Conservation (phyloP, 352 stramenopile genomes). For the Phytopythium aichiense region DNA sequence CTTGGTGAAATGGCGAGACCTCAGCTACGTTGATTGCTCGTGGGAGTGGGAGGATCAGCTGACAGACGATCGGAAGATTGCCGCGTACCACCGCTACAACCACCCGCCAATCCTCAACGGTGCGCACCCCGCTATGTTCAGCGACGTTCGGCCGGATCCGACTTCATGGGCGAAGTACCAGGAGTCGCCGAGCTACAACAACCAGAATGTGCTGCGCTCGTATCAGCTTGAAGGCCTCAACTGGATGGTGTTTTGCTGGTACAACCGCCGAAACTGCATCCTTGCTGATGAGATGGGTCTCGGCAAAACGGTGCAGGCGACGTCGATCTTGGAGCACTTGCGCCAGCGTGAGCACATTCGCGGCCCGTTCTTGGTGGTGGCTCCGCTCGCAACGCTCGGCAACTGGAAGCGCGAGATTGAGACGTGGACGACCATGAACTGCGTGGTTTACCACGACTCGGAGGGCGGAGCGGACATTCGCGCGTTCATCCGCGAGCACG, state of each 20-base stretch:
- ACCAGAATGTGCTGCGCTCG: constrained; percentile 93
- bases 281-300: constrained; percentile 88
- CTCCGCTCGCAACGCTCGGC: constrained; percentile 95
- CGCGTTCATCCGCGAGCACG: constrained; percentile 92
- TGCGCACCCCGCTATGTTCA: constrained; percentile 75
- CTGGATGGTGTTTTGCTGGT: constrained; percentile 98
- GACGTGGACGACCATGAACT: constrained; percentile 99
- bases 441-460: constrained; percentile 98
- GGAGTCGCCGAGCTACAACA: constrained; percentile 88
- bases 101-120: constrained; percentile 82
- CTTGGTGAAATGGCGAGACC: constrained; percentile 89
- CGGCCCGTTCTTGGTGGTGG: constrained; percentile 98
- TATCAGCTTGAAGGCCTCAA: constrained; percentile 99
- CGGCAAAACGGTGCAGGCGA: constrained; percentile 90
- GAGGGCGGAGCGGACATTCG: constrained; percentile 89
- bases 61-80: constrained; percentile 88
- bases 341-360: constrained; percentile 88
- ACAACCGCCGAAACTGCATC: constrained; percentile 95
- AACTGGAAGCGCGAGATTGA: constrained; percentile 99
- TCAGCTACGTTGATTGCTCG: constrained; percentile 87
- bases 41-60: constrained; percentile 90
- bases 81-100: constrained; percentile 82
- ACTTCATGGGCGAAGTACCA: constrained; percentile 86
- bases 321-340: constrained; percentile 94
- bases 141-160: constrained; percentile 76